Conservation (phyloP, 441 rosid species). For the Syzygium syzygioides region DNA sequence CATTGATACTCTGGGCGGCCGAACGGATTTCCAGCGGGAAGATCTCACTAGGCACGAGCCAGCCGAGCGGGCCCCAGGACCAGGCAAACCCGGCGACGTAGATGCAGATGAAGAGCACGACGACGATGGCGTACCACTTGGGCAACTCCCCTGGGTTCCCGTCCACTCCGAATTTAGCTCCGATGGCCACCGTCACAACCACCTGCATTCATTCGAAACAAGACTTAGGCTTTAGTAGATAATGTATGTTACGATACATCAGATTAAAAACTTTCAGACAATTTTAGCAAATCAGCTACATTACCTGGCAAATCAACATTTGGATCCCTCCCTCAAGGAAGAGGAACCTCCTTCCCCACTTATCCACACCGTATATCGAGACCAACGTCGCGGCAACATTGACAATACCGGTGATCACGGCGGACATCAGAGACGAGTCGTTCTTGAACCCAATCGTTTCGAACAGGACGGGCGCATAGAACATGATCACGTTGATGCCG, state of each 20-base stretch:
- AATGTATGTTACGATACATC: background rate
- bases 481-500: slow-evolving; percentile 82
- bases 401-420: slow-evolving; percentile 70
- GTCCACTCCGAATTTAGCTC: slow-evolving; percentile 57
- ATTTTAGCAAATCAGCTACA: background rate
- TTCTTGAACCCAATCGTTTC: slow-evolving; percentile 59
- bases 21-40: slow-evolving; percentile 86
- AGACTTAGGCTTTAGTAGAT: background rate
- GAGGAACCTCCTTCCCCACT: slow-evolving; percentile 73
- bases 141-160: slow-evolving; percentile 65
- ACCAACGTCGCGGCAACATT: slow-evolving; percentile 61
- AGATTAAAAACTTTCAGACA: background rate
- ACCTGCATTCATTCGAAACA: slow-evolving; percentile 18
- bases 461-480: slow-evolving; percentile 86
- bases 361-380: slow-evolving; percentile 77
- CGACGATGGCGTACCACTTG: slow-evolving; percentile 65
- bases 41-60: slow-evolving; percentile 89
- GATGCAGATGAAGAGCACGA: slow-evolving; percentile 77
- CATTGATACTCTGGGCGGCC: slow-evolving; percentile 80
- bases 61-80: slow-evolving; percentile 96
- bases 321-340: slow-evolving; percentile 80
- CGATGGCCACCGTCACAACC: slow-evolving; percentile 60
- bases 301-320: slow-evolving; percentile 77
- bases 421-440: slow-evolving; percentile 71
- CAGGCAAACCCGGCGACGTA: slow-evolving; percentile 82